These are phyloP conservation scores for Gnaphalium uliginosum DNA, from an alignment of 129 eudicot species.

Conservation along the genomic window DNA sequence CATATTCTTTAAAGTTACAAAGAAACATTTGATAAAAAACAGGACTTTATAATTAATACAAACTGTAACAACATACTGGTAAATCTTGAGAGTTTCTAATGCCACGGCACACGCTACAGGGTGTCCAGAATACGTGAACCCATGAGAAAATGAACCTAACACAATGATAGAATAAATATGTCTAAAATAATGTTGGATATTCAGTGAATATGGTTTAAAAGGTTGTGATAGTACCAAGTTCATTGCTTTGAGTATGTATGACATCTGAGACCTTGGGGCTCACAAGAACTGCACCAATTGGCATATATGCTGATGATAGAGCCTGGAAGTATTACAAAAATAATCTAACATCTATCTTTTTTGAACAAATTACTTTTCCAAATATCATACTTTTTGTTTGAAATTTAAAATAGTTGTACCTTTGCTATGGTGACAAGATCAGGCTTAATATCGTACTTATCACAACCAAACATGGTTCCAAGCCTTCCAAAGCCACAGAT, in stretches of 20 bases:
- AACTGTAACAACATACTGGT: constrained; percentile 55
- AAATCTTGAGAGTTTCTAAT: constrained; percentile 79
- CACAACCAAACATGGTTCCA: constrained; percentile 95
- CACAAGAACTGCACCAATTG: constrained; percentile 93
- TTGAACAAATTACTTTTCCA: neutral
- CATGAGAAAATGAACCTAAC: constrained; percentile 83
- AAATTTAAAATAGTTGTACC: constrained; percentile 39
- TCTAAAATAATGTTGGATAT: constrained; percentile 1
- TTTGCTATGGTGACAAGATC: constrained; percentile 95
- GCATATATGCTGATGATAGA: constrained; percentile 94
- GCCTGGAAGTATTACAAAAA: constrained; percentile 50
- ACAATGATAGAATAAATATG: constrained; percentile 4
- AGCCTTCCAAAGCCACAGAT: constrained; percentile 97
- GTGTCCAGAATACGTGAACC: constrained; percentile 96
- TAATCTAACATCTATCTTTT: neutral
- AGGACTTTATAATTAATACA: neutral
- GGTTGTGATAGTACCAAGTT: constrained; percentile 59
- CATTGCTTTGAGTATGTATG: constrained; percentile 82
- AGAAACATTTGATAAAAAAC: neutral
- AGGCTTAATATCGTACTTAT: constrained; percentile 86
- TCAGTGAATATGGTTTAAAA: neutral
- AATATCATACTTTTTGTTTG: neutral
- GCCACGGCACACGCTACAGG: constrained; percentile 99
- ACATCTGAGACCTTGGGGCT: constrained; percentile 80
- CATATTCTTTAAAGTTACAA: neutral